A percentile compares a stretch with the other conserved stretches of the same genome.
Conservation (phyloP, 2,329 filamentous ascomycete genomes). For the Fusarium praegraminearum region DNA sequence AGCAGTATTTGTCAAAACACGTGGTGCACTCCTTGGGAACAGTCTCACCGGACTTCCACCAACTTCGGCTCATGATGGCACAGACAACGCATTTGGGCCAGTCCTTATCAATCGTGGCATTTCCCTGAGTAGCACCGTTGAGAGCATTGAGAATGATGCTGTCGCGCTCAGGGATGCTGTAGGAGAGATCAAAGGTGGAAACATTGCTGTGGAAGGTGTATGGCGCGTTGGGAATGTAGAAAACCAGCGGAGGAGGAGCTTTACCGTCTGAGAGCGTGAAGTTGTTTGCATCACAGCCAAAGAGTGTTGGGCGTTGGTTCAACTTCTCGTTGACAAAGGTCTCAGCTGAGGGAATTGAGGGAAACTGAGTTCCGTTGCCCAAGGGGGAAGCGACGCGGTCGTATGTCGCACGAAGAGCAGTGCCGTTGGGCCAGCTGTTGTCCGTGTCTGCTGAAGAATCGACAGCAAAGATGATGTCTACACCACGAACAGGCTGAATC, state of each 20-base stretch:
- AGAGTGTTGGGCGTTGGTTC: constrained; percentile 72
- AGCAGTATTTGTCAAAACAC: constrained; percentile 90
- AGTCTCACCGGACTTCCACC: constrained; percentile 74
- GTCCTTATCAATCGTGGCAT: constrained; percentile 76
- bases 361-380: constrained; percentile 68
- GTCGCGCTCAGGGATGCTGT: constrained; percentile 75
- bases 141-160: constrained; percentile 88
- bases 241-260: constrained; percentile 72
- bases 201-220: constrained; percentile 83
- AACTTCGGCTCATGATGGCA: constrained; percentile 82
- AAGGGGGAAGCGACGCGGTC: constrained; percentile 62
- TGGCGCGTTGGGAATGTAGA: constrained; percentile 84
- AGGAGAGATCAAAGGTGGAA: constrained; percentile 78
- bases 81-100: constrained; percentile 94
- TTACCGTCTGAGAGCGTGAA: constrained; percentile 54
- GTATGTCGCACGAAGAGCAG: constrained; percentile 68
- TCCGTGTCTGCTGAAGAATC: constrained; percentile 73
- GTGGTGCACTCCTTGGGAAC: constrained; percentile 77
- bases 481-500: constrained; percentile 59
- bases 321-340: constrained; percentile 70
- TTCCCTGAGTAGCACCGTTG: constrained; percentile 84
- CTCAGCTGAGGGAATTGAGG: constrained; percentile 65
- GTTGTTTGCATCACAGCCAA: constrained; percentile 70
- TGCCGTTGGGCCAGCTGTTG: constrained; percentile 70
- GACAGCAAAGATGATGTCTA: constrained; percentile 73